Conservation (phyloP, 495 filamentous ascomycete genomes). For the Penicillium alfredii region DNA sequence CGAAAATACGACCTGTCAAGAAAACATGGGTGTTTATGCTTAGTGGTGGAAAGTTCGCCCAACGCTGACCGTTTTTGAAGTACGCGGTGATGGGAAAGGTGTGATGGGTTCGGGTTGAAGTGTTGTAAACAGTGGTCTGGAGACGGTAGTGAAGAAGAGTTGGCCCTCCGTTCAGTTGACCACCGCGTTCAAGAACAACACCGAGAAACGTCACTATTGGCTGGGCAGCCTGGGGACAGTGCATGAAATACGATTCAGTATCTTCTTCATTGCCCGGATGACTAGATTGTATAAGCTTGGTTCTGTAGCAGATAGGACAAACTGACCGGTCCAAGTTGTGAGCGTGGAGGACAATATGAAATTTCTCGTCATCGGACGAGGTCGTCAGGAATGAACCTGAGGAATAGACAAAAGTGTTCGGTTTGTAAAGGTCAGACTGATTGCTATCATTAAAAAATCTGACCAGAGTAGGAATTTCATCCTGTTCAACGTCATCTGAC, state of each 20-base stretch:
- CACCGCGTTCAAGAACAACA: constrained; percentile 5
- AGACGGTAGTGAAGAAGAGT: constrained; percentile 13
- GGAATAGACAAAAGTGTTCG: constrained; percentile 5
- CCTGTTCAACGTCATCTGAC: constrained; percentile 5
- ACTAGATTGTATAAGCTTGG: constrained; percentile 1
- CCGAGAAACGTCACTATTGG: constrained; percentile 7
- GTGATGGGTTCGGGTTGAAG: constrained; percentile 3
- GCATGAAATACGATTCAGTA: constrained; percentile 11
- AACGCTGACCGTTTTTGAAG: constrained; percentile 13
- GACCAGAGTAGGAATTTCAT: constrained; percentile 6
- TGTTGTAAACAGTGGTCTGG: constrained; percentile 12
- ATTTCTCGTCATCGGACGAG: constrained; percentile 1
- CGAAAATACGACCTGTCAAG: constrained; percentile 11
- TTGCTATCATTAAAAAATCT: constrained; percentile 6
- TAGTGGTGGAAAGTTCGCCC: constrained; percentile 11
- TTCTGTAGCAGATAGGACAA: neutral
- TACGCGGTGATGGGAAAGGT: constrained; percentile 11
- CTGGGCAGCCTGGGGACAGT: constrained; percentile 11
- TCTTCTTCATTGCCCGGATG: constrained; percentile 12
- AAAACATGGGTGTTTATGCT: constrained; percentile 3
- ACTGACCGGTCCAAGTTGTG: constrained; percentile 6
- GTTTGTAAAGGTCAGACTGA: constrained; percentile 1
- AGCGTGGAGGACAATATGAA: constrained; percentile 11
- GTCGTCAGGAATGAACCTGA: constrained; percentile 6
- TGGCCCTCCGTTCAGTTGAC: constrained; percentile 7